Percentiles rank a stretch among this genome's conserved stretches.
Evolutionary conservation across 305 asterid genomes (phyloP).

Genomic region (Rubia tinctorum): DNA sequence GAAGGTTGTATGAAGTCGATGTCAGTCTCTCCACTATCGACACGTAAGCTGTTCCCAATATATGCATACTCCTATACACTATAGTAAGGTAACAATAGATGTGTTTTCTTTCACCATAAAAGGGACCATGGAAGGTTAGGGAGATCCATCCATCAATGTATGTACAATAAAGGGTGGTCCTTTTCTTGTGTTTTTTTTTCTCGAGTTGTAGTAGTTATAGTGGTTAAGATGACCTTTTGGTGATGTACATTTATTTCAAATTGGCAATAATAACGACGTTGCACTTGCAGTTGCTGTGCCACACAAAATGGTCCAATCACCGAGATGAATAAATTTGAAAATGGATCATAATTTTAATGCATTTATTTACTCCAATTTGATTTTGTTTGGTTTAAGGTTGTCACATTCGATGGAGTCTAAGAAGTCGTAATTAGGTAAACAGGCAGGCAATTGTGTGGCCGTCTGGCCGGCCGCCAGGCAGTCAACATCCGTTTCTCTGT

Average conservation of each 20-base stretch:
- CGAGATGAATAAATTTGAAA: neutral
- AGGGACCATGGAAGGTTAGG: neutral
- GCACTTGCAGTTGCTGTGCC: neutral
- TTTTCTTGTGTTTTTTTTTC: neutral
- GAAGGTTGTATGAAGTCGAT: neutral
- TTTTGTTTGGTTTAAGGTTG: neutral
- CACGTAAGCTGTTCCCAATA: neutral
- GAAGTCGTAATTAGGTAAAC: neutral
- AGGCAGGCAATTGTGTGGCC: neutral
- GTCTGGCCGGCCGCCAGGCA: neutral
- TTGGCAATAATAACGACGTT: neutral
- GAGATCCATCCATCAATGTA: slow-evolving; percentile 1
- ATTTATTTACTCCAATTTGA: neutral
- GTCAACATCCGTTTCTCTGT: neutral
- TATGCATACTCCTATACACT: neutral
- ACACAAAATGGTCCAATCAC: neutral
- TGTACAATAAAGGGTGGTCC: neutral
- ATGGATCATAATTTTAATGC: neutral
- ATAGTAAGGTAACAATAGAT: neutral
- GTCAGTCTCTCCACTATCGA: neutral
- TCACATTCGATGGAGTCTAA: neutral
- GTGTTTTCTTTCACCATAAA: neutral
- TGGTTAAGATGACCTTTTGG: neutral
- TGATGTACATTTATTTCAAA: neutral
- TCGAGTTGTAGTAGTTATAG: neutral